Conservation (phyloP, 208 protist species). For the Leishmania braziliensis region DNA sequence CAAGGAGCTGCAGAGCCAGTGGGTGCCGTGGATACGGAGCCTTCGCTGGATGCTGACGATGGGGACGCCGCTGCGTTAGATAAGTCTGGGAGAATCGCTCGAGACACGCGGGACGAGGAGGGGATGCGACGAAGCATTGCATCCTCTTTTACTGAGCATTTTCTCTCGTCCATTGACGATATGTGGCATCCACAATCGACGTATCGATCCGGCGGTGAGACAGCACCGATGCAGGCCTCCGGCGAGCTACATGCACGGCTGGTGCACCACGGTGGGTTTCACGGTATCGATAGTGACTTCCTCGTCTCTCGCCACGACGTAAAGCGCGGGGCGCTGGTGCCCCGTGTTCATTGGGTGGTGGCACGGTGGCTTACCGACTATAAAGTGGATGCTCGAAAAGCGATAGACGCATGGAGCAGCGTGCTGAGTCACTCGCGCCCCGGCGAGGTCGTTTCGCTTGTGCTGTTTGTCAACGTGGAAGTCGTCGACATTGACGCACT, state of each 20-base stretch:
- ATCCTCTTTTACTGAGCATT: constrained; percentile 10
- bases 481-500: neutral
- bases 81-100: neutral
- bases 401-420: constrained; percentile 15
- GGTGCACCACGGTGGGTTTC: neutral
- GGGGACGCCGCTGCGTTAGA: neutral
- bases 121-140: neutral
- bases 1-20: neutral
- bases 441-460: constrained; percentile 6
- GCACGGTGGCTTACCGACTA: neutral
- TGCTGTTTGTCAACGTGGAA: constrained; percentile 10
- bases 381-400: neutral
- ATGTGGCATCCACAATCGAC: neutral
- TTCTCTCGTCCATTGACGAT: neutral
- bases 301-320: neutral
- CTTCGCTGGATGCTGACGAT: neutral
- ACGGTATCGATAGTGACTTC: neutral
- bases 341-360: constrained; percentile 33
- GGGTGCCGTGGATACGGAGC: neutral
- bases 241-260: no score
- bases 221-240: neutral
- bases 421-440: constrained; percentile 1
- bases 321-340: neutral
- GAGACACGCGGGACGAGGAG: neutral
- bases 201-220: neutral